A percentile compares a stretch with the other conserved stretches of the same genome.
Evolutionary conservation across 2,329 filamentous ascomycete genomes (phyloP).

Genomic region (Colletotrichum sp.): DNA sequence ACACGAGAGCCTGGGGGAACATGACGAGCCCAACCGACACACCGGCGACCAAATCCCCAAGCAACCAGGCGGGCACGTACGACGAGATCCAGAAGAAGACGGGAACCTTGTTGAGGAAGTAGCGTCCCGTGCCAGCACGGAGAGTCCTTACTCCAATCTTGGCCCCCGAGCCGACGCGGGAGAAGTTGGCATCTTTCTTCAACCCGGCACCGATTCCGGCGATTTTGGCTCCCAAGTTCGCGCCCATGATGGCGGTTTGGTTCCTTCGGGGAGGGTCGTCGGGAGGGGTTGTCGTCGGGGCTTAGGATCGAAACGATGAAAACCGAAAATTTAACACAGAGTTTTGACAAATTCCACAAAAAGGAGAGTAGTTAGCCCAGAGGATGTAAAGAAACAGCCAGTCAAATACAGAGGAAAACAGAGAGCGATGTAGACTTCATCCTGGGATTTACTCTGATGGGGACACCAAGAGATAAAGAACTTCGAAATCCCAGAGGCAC

Average conservation of each 20-base stretch:
- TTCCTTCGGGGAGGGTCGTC: neutral
- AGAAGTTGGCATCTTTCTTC: neutral
- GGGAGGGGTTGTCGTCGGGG: neutral
- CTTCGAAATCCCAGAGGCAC: neutral
- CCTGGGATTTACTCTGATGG: neutral
- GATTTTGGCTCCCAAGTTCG: neutral
- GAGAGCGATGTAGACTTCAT: neutral
- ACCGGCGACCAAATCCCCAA: neutral
- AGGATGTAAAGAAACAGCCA: neutral
- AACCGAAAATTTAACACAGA: neutral
- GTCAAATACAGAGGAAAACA: neutral
- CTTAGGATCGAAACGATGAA: neutral
- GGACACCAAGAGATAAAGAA: neutral
- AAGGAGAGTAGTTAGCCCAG: neutral
- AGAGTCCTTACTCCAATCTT: neutral
- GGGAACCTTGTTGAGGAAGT: neutral
- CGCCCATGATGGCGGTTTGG: neutral
- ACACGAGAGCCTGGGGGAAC: neutral
- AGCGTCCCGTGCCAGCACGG: neutral
- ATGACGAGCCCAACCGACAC: neutral
- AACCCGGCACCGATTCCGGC: neutral
- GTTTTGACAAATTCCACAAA: neutral
- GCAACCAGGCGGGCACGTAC: neutral
- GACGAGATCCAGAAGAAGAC: neutral
- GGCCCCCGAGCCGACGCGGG: neutral